phyloP scores from a whole-genome alignment of 441 rosid species.

The Arabidopsis hybrid region DNA sequence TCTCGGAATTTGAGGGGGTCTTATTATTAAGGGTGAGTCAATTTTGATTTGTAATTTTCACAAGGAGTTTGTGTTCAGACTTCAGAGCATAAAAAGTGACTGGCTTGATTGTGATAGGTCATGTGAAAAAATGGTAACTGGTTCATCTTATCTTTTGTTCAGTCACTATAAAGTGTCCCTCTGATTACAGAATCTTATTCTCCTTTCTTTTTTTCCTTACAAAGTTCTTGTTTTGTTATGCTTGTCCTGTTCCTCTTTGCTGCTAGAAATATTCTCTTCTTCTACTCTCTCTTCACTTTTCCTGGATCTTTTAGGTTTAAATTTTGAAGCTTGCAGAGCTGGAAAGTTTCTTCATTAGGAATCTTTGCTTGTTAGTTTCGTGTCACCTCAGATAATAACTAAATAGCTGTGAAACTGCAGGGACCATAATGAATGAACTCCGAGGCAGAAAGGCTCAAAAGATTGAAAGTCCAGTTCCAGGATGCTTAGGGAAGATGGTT shows the following conservation, averaged over 20 bases:
- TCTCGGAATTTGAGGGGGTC: slow-evolving; percentile 2
- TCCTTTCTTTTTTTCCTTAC: slow-evolving; percentile 19
- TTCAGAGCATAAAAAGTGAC: slow-evolving; percentile 16
- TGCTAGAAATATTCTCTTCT: slow-evolving; percentile 26
- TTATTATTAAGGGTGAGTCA: slow-evolving; percentile 1
- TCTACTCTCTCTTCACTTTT: slow-evolving; percentile 25
- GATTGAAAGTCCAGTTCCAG: slow-evolving; percentile 66
- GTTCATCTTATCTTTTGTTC: slow-evolving; percentile 40
- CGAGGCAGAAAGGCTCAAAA: slow-evolving; percentile 55
- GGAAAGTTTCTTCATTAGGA: not conserved
- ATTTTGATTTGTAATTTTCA: slow-evolving; percentile 15
- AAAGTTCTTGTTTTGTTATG: slow-evolving; percentile 41
- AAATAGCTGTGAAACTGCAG: slow-evolving; percentile 48
- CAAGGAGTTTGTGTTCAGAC: slow-evolving; percentile 32
- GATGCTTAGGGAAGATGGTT: slow-evolving; percentile 91
- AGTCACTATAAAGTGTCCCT: slow-evolving; percentile 42
- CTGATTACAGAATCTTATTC: slow-evolving; percentile 38
- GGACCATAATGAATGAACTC: slow-evolving; percentile 61
- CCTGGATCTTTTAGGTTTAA: not conserved
- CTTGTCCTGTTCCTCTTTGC: slow-evolving; percentile 34
- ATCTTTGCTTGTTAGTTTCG: slow-evolving; percentile 15
- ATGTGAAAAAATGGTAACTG: slow-evolving; percentile 38
- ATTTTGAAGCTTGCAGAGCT: slow-evolving; percentile 14
- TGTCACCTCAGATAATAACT: not conserved
- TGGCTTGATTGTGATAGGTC: slow-evolving; percentile 55